Percentiles rank a stretch among this genome's conserved stretches.
phyloP scores from a whole-genome alignment of 2,329 filamentous ascomycete genomes.

The Fusarium duplospermum region DNA sequence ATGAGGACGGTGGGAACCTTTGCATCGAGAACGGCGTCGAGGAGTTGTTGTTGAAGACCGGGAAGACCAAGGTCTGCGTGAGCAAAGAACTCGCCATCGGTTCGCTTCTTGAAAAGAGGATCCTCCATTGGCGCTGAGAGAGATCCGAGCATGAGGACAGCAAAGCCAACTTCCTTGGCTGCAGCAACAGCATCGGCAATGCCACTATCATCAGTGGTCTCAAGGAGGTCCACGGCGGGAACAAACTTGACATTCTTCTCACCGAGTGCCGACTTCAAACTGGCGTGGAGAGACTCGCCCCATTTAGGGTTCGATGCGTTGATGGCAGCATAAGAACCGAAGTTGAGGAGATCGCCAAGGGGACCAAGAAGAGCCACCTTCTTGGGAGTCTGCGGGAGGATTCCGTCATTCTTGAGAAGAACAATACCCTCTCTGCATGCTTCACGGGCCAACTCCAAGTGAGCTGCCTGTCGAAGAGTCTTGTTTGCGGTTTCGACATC shows the following conservation, averaged over 20 bases:
- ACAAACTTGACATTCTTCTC: slow-evolving; percentile 30
- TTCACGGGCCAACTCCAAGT: slow-evolving; percentile 19
- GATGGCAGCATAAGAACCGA: slow-evolving; percentile 32
- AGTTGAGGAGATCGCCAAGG: slow-evolving; percentile 43
- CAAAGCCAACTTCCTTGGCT: slow-evolving; percentile 45
- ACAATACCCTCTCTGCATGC: slow-evolving; percentile 55
- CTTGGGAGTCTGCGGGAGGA: slow-evolving; percentile 61
- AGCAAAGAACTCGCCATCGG: slow-evolving; percentile 48
- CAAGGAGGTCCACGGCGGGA: slow-evolving; percentile 24
- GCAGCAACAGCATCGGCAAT: slow-evolving; percentile 40
- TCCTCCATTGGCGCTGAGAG: slow-evolving; percentile 41
- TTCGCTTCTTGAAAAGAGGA: slow-evolving; percentile 46
- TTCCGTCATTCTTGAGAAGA: slow-evolving; percentile 71
- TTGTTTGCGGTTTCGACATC: slow-evolving; percentile 26
- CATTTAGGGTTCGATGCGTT: slow-evolving; percentile 30
- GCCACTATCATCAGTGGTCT: slow-evolving; percentile 30
- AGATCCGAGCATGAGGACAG: slow-evolving; percentile 47
- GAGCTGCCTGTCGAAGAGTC: slow-evolving; percentile 19
- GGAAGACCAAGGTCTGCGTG: slow-evolving; percentile 48
- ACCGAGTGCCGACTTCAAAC: slow-evolving; percentile 25
- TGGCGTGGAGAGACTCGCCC: slow-evolving; percentile 29
- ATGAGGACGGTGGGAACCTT: slow-evolving; percentile 47
- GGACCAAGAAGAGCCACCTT: slow-evolving; percentile 37
- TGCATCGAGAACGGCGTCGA: slow-evolving; percentile 47
- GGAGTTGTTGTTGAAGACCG: slow-evolving; percentile 49